Percentiles rank a stretch among this genome's conserved stretches.
Conservation (phyloP, 1,139 yeast species). For the Protomyces inouyei region DNA sequence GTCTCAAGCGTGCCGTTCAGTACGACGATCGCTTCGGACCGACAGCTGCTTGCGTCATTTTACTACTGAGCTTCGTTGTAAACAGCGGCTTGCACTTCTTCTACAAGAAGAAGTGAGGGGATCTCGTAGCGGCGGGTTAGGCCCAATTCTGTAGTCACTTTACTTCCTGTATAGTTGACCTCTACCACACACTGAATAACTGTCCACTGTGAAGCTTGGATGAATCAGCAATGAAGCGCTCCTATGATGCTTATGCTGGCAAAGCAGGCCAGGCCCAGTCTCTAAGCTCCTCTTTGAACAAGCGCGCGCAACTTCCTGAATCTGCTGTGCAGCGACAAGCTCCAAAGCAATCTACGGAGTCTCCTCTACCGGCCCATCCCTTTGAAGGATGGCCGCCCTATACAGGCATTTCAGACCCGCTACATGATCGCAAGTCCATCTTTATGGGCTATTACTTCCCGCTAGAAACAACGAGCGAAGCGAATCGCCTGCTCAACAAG, state of each 20-base stretch:
- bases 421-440: slow-evolving; percentile 12
- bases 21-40: slow-evolving; percentile 91
- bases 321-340: not conserved
- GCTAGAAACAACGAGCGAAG: not conserved
- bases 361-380: not conserved
- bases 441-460: slow-evolving; percentile 16
- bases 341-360: not conserved
- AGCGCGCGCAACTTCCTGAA: not conserved
- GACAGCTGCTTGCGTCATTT: slow-evolving; percentile 17
- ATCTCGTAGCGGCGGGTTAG: too few relatives aligned
- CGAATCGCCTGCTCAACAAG: not conserved
- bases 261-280: not conserved
- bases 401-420: slow-evolving; percentile 3
- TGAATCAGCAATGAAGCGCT: not conserved
- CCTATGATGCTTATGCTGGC: not conserved
- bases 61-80: slow-evolving; percentile 12
- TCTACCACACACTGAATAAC: too few relatives aligned
- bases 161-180: not conserved
- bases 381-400: not conserved
- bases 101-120: not conserved
- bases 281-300: not conserved
- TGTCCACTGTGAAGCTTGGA: too few relatives aligned
- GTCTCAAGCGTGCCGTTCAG: slow-evolving; percentile 73
- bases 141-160: not conserved
- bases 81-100: slow-evolving; percentile 14